Evolutionary conservation across 148 eudicot genomes (phyloP), one percentile per base, ranked within the genome.

Genomic region (Camellia japonica): DNA sequence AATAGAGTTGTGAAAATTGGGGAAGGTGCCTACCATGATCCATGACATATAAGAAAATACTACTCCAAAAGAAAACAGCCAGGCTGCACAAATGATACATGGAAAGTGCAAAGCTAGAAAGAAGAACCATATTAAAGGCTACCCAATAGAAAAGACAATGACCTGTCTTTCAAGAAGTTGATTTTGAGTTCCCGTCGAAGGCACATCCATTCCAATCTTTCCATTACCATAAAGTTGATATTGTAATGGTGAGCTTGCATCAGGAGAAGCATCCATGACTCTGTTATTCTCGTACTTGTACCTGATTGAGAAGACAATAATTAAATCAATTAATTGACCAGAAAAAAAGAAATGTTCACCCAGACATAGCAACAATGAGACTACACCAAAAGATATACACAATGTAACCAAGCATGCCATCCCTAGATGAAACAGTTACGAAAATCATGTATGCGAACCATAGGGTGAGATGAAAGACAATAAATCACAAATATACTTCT

Each of bases 91-190:
- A 52, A 52, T 2, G 19, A 15, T 13, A 67, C 46, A 66, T 18
- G 23, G 9, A 58, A 78, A 3, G 49, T 18, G 56, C 41, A 51
- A 58, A 81, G 72, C 47, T 52, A 75, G 60, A 56, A 66, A 60
- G 38, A 81, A 70, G 13, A 76, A 68, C 46, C 56, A 77, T 2
- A 6, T 1, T 46, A 68, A 43, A 61, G 62, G 44, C 64, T 51
- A 71, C 12, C 61, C 10, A 58, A 52, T 59, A 42, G 3, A 72
- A 51, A 59, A 59, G 72, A 60, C 52, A 55, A 61, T 80, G 84
- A 96, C 99, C 98, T 96, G 99, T 90, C 99, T 91, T 83, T 93
- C 99, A 77, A 96, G 93, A 83, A 96, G 95, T 87, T 92, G 99
- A 88, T 96, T 93, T 88, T 96, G 95, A 77, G 91, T 90, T 79